Percentiles rank a stretch among this genome's conserved stretches.
Evolutionary conservation across 495 filamentous ascomycete species (phyloP).

Genomic region (Tuber calosporum): DNA sequence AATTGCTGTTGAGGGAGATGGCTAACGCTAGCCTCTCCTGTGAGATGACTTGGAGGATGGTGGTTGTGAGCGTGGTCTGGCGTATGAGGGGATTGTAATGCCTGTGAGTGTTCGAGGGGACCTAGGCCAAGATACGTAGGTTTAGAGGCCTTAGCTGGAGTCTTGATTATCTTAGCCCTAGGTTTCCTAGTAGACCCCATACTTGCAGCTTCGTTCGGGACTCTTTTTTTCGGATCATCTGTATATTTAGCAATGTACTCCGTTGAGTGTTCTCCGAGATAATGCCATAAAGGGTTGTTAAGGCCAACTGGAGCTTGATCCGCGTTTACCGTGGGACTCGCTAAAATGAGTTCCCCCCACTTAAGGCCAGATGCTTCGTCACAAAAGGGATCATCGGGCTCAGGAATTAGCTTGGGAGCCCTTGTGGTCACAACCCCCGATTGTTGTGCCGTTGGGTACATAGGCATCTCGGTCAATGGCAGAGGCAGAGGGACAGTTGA

Average conservation of each 20-base stretch:
- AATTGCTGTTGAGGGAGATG: constrained; percentile 32
- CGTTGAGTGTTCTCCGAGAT: constrained; percentile 77
- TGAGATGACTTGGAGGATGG: neutral
- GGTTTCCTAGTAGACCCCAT: constrained; percentile 43
- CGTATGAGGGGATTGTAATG: neutral
- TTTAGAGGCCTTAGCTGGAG: neutral
- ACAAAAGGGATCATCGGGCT: constrained; percentile 62
- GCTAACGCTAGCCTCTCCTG: neutral
- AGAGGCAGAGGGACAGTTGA: constrained; percentile 57
- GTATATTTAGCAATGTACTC: constrained; percentile 91
- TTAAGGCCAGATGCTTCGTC: constrained; percentile 44
- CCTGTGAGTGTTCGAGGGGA: neutral
- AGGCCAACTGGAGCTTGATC: constrained; percentile 59
- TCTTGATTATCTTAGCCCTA: constrained; percentile 23
- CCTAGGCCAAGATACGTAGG: neutral
- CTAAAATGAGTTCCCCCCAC: constrained; percentile 41
- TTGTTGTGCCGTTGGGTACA: constrained; percentile 45
- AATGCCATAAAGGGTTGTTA: constrained; percentile 75
- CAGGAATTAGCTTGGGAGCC: constrained; percentile 55
- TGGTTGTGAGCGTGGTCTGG: neutral
- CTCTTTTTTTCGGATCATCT: constrained; percentile 58
- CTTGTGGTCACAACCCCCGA: constrained; percentile 53
- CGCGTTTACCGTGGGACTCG: constrained; percentile 37
- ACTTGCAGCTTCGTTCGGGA: constrained; percentile 55
- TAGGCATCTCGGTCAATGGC: constrained; percentile 36